A percentile compares a stretch with the other conserved stretches of the same genome.
Evolutionary conservation across 176 grass and related monocot genomes (phyloP).

Genomic region (Rhipidocladum racemiflorum): DNA sequence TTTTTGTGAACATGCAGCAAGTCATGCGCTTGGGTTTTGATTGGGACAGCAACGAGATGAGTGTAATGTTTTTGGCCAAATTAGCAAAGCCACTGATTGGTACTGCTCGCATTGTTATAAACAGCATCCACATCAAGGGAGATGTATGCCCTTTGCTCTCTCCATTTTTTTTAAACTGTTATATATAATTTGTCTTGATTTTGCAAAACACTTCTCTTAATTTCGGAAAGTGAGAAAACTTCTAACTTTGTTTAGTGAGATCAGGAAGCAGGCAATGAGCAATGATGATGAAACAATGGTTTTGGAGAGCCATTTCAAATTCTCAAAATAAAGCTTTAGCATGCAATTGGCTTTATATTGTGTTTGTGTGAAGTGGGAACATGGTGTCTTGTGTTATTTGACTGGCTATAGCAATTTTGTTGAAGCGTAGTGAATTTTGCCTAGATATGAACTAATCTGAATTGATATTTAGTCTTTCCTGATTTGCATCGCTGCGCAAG

Average conservation of each 20-base stretch:
- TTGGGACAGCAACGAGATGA: constrained; percentile 93
- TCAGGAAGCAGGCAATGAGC: neutral
- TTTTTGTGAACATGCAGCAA: constrained; percentile 50
- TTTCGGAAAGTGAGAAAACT: neutral
- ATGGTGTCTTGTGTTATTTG: neutral
- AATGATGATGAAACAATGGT: neutral
- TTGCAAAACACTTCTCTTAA: neutral
- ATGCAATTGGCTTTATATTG: neutral
- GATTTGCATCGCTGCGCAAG: neutral
- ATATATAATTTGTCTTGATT: neutral
- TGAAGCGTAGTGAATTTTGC: neutral
- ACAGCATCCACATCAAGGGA: constrained; percentile 90
- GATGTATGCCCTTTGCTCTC: constrained; percentile 61
- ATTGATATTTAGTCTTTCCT: neutral
- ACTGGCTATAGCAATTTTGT: neutral
- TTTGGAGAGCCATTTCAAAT: constrained; percentile 6
- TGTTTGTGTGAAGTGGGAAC: neutral
- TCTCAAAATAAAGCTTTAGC: constrained; percentile 10
- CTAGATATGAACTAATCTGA: neutral
- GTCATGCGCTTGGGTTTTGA: constrained; percentile 87
- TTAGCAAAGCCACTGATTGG: constrained; percentile 72
- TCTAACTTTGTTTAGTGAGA: neutral
- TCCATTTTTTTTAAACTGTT: constrained; percentile 30
- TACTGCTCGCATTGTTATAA: constrained; percentile 81
- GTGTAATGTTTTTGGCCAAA: constrained; percentile 83